These are phyloP conservation scores for Lepiota venenata DNA, from an alignment of 768 basidiomycete species.

Conservation along the genomic window DNA sequence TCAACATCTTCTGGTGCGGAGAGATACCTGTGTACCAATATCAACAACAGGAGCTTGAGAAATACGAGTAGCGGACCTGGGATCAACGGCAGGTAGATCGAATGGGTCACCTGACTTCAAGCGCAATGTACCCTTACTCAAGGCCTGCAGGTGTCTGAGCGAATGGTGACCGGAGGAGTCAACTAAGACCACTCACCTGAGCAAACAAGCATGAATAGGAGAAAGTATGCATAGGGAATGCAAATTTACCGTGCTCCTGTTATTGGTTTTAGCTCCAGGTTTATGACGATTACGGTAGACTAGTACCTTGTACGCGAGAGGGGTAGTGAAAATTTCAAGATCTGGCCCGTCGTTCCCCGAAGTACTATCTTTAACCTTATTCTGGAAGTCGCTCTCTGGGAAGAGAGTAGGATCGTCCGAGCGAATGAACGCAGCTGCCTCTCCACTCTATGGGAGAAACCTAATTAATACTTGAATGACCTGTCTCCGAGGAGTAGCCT, in stretches of 20 bases:
- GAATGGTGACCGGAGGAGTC: background rate
- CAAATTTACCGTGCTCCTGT: constrained; percentile 32
- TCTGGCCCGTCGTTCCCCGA: constrained; percentile 39
- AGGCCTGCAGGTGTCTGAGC: constrained; percentile 20
- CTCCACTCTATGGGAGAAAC: constrained; percentile 29
- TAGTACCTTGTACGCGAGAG: constrained; percentile 34
- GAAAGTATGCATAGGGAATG: constrained; percentile 36
- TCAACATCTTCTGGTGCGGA: constrained; percentile 33
- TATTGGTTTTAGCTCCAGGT: background rate
- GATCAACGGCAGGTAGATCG: constrained; percentile 33
- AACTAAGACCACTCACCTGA: constrained; percentile 24
- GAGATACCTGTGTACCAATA: constrained; percentile 27
- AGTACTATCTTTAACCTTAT: constrained; percentile 32
- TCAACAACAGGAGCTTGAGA: background rate
- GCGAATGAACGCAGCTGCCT: constrained; percentile 53
- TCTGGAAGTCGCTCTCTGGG: constrained; percentile 28
- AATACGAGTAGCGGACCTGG: constrained; percentile 25
- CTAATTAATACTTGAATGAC: background rate
- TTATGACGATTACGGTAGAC: background rate
- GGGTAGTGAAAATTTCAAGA: constrained; percentile 37
- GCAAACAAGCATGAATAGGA: constrained; percentile 33
- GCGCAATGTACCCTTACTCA: constrained; percentile 33
- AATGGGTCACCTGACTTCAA: constrained; percentile 36
- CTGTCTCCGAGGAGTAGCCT: constrained; percentile 10
- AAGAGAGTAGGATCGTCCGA: constrained; percentile 45